Percentiles rank a stretch among this genome's conserved stretches.
phyloP scores from a whole-genome alignment of 2,329 filamentous ascomycete genomes.

The Pochonia chlamydosporia region DNA sequence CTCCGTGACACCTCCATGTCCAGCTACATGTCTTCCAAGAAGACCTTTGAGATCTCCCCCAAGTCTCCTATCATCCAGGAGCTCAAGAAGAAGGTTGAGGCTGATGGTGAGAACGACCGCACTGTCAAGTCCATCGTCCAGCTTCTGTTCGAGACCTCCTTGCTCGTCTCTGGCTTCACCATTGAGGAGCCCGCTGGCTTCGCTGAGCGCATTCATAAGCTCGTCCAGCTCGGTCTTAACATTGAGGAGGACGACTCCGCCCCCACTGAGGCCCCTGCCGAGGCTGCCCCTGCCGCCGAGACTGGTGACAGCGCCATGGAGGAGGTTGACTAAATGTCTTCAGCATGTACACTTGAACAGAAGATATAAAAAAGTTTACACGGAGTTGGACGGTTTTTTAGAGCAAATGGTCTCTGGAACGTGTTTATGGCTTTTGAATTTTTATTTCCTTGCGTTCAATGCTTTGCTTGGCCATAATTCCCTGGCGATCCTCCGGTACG shows the following conservation, averaged over 20 bases:
- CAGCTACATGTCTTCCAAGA: slow-evolving; percentile 99
- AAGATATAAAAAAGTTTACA: slow-evolving; percentile 31
- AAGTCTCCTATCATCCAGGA: slow-evolving; percentile 97
- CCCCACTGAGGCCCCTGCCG: slow-evolving; percentile 51
- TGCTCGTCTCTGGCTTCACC: slow-evolving; percentile 98
- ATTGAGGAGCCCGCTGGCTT: slow-evolving; percentile 98
- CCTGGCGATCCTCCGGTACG: slow-evolving; percentile 14
- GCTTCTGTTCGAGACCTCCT: slow-evolving; percentile 97
- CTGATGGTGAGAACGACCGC: slow-evolving; percentile 95
- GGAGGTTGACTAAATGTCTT: slow-evolving; percentile 83
- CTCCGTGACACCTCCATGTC: slow-evolving; percentile 99
- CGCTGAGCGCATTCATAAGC: slow-evolving; percentile 99
- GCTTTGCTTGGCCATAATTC: slow-evolving; percentile 30
- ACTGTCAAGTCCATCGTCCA: slow-evolving; percentile 99
- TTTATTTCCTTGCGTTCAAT: slow-evolving; percentile 18
- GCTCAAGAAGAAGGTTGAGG: slow-evolving; percentile 98
- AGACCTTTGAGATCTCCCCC: slow-evolving; percentile 99
- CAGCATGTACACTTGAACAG: slow-evolving; percentile 26
- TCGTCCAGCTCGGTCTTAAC: slow-evolving; percentile 95
- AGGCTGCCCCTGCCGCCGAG: slow-evolving; percentile 52
- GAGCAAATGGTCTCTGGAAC: slow-evolving; percentile 26
- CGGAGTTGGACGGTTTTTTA: slow-evolving; percentile 35
- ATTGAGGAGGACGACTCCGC: slow-evolving; percentile 85
- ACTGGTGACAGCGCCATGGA: slow-evolving; percentile 95
- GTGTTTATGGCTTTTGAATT: slow-evolving; percentile 22